Evolutionary conservation across 352 stramenopile species (phyloP).

Genomic region (Globisporangium recalcitrans): DNA sequence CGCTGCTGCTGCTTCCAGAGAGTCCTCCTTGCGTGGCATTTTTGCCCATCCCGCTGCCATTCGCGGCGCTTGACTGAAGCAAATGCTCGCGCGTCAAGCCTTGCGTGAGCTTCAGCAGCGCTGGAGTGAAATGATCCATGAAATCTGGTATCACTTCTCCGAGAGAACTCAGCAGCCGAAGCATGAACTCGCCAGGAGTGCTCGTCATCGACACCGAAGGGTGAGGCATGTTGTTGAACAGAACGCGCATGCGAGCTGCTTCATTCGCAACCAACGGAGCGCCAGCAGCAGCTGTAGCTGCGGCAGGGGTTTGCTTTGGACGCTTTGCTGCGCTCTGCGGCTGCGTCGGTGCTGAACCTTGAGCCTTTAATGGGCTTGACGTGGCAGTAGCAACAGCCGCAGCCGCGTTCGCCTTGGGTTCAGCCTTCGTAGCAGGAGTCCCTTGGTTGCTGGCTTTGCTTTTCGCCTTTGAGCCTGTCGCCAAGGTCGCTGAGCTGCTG

Average conservation of each 20-base stretch:
- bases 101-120: conserved; percentile 79
- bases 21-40: not conserved
- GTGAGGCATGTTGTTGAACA: conserved; percentile 45
- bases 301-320: conserved; percentile 24
- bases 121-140: conserved; percentile 71
- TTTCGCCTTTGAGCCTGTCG: conserved; percentile 14
- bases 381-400: conserved; percentile 1
- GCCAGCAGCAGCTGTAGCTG: conserved; percentile 18
- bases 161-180: conserved; percentile 64
- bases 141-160: conserved; percentile 58
- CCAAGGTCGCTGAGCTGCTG: conserved; percentile 1
- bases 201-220: conserved; percentile 34
- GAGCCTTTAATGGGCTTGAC: conserved; percentile 17
- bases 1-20: conserved; percentile 13
- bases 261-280: conserved; percentile 55
- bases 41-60: conserved; percentile 11
- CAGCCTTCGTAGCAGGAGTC: conserved; percentile 4
- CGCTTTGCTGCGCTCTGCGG: conserved; percentile 27
- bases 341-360: not conserved
- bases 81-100: conserved; percentile 83
- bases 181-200: conserved; percentile 63
- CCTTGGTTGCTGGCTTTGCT: conserved; percentile 6
- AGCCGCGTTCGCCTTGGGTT: conserved; percentile 9
- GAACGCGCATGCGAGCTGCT: conserved; percentile 42
- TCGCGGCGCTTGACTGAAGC: conserved; percentile 40